A percentile compares a stretch with the other conserved stretches of the same genome.
These are phyloP conservation scores for Macrophomina pseudophaseolina DNA, from an alignment of 2,329 filamentous ascomycete genomes.

Conservation along the genomic window DNA sequence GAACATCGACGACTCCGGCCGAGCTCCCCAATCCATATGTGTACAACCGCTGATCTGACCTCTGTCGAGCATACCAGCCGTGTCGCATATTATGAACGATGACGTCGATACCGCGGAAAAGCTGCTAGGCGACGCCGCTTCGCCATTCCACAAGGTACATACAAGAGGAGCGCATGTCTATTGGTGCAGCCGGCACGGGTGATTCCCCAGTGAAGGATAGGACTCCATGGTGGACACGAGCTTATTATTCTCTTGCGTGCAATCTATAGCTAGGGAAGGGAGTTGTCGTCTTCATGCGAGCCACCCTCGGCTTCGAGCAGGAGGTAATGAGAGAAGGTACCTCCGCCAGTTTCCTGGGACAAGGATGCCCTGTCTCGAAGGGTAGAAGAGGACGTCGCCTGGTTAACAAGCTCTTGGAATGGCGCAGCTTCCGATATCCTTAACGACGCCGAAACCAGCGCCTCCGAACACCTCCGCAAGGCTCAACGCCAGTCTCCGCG, in stretches of 20 bases:
- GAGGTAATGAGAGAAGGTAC: conserved; percentile 79
- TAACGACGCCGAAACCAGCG: conserved; percentile 74
- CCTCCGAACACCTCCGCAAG: conserved; percentile 76
- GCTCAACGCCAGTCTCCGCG: conserved; percentile 56
- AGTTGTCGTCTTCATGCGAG: conserved; percentile 82
- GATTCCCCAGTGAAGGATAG: not conserved
- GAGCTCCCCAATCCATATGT: not conserved
- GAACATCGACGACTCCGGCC: not conserved
- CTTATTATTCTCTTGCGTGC: conserved; percentile 5
- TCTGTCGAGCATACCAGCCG: conserved; percentile 52
- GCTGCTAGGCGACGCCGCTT: conserved; percentile 72
- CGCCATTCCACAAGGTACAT: conserved; percentile 79
- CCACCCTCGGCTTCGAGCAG: conserved; percentile 89
- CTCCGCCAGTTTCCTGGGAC: not conserved
- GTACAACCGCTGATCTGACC: not conserved
- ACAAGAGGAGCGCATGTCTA: conserved; percentile 4
- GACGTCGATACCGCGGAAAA: conserved; percentile 84
- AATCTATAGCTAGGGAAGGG: conserved; percentile 70
- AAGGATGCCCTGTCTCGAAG: too few species aligned
- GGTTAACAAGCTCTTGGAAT: not conserved
- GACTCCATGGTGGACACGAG: not conserved
- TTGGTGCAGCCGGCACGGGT: not conserved
- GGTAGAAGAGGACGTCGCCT: not conserved
- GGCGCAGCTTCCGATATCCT: conserved; percentile 69
- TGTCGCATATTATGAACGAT: conserved; percentile 81